phyloP scores from a whole-genome alignment of 1,139 yeast species.

The Saccharomyces hybrid region DNA sequence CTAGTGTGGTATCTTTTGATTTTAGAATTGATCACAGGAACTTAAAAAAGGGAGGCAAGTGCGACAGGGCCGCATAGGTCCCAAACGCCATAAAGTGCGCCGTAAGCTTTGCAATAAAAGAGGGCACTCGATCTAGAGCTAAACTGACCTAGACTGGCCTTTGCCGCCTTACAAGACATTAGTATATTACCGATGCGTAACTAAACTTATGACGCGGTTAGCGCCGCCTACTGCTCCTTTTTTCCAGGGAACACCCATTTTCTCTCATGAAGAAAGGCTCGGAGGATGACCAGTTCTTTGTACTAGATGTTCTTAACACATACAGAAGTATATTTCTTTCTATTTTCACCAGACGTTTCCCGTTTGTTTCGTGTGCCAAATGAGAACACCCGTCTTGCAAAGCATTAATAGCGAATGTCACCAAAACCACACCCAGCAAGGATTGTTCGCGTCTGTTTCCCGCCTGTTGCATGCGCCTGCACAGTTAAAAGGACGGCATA shows the following conservation, averaged over 20 bases:
- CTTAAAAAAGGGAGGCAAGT: not conserved
- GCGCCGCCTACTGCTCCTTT: not conserved
- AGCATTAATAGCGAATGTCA: not conserved
- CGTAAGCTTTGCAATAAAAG: not conserved
- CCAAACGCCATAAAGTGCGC: not conserved
- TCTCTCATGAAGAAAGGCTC: not conserved
- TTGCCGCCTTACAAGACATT: not conserved
- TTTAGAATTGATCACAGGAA: not conserved
- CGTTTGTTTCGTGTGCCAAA: not conserved
- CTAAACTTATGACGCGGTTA: not conserved
- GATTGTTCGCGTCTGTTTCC: not conserved
- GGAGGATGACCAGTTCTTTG: not conserved
- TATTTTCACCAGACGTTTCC: not conserved
- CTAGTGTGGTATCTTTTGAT: not conserved
- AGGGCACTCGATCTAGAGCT: not conserved
- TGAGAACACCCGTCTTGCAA: not conserved
- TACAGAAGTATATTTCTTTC: not conserved
- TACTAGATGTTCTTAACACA: not conserved
- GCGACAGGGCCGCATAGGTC: not conserved
- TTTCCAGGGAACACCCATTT: not conserved
- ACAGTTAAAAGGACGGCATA: not conserved
- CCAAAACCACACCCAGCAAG: not conserved
- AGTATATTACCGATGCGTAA: not conserved
- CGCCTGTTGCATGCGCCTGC: not conserved
- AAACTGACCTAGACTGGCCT: not conserved